Base-by-base conservation (phyloP, 2,329 filamentous ascomycete genomes). In the Aspergillus sp. region DNA sequence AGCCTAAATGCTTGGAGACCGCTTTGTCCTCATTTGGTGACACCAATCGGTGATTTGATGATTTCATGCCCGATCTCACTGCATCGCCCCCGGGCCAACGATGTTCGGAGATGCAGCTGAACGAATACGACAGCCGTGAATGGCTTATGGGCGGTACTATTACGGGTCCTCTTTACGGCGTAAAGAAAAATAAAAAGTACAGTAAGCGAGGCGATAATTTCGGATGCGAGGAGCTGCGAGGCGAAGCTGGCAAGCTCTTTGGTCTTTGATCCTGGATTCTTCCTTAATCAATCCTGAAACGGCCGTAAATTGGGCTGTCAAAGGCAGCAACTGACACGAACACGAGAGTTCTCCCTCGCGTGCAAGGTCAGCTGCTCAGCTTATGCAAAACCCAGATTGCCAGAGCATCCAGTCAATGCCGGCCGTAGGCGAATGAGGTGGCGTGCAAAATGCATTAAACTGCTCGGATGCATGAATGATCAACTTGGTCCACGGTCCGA, bases 391-490 rank as follows among this genome's bases (percentile, higher is more conserved):
- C 13, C 36, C 6, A 43, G n/a, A 38, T 17, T 42, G 15, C 20
- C 8, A 18, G 36, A 42, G 39, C 9, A 17, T 42, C 17, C 18
- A 42, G n/a, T 42, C 17, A 18, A 42, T 30, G 26, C 26, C 26
- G 8, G 26, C 26, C 3, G 26, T 30, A 11, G 26, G 26, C 26
- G 26, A 30, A 30, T 30, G n/a, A 22, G 30, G 15, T 32, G 48
- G 17, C 20, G 32, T 39, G 49, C 30, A 49, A 41, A 15, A 4
- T 43, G 48, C n/a, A 51, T 55, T 41, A 49, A 54, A 52, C 50
- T 52, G 50, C 48, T 65, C 55, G 60, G 62, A 63, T 63, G 60
- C 56, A 61, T 51, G 48, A 62, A 48, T 63, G 51, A 62, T 55
- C 57, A 57, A 39, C 57, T 56, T 49, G 22, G n/a, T 8, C 22